Percentiles rank a stretch among this genome's conserved stretches.
These are phyloP conservation scores for Trypanosoma mega DNA, from an alignment of 208 protist genomes.

Conservation along the genomic window DNA sequence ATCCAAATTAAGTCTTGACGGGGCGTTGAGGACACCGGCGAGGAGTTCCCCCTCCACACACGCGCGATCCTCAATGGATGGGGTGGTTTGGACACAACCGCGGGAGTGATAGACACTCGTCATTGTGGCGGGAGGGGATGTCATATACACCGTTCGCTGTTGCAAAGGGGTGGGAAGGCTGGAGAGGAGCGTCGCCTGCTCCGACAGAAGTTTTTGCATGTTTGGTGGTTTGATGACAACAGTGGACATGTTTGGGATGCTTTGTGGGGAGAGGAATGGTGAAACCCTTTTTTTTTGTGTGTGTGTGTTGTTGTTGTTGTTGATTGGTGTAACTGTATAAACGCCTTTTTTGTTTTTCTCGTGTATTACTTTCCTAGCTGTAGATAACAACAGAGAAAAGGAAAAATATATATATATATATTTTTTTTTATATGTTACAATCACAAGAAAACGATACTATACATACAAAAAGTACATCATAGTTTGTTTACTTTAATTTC, in stretches of 20 bases:
- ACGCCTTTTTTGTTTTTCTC: not conserved
- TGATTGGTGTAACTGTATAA: not conserved
- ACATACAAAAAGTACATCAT: not conserved
- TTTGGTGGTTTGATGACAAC: constrained; percentile 26
- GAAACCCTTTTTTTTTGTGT: not conserved
- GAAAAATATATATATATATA: not conserved
- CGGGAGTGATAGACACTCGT: constrained; percentile 25
- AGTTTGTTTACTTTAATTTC: not conserved
- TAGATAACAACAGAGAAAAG: too few species aligned
- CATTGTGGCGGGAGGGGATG: constrained; percentile 1
- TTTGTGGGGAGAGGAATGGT: not conserved
- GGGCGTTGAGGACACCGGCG: constrained; percentile 11
- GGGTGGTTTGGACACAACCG: not conserved
- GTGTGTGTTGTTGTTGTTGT: constrained; percentile 3
- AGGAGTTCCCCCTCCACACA: constrained; percentile 1
- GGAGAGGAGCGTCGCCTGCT: constrained; percentile 8
- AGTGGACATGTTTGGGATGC: constrained; percentile 7
- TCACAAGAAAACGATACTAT: not conserved
- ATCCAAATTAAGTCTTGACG: constrained; percentile 18
- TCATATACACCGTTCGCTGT: constrained; percentile 7
- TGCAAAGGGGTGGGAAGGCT: constrained; percentile 3
- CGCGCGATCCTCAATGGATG: not conserved
- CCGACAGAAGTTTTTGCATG: constrained; percentile 12
- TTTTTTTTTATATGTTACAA: not conserved
- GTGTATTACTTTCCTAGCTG: not conserved